Base-by-base conservation (phyloP, 2,329 filamentous ascomycete genomes). In the Emergomyces africanus region DNA sequence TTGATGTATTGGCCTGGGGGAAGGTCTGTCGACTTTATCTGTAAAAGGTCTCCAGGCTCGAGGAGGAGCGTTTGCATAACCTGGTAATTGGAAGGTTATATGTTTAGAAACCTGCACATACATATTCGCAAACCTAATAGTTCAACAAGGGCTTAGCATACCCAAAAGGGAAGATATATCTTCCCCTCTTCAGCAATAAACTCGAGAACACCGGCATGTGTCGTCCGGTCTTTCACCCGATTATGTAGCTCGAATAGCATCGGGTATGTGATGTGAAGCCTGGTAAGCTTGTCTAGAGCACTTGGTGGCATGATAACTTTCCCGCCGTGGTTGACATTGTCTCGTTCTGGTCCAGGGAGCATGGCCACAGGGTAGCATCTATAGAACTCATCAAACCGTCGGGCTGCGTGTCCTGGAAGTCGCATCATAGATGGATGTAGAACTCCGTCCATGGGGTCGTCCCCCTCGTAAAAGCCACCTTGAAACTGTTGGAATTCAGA, bases 231-330 rank as follows among this genome's bases (percentile, higher is more conserved):
- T 70, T 85, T 86, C 62, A 87, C 84, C 28, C 91, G 90, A 70
- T 97, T 99, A 67, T 89, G 88, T 65, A 99, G 81, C 81, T 99
- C 92, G 78, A 99, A 95, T 65, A 97, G 83, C 79, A 99, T 89
- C 8, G 94, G 94, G 78, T 96, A 99, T 71, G 95, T 91, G 63
- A 99, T 95, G 74, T 97, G 92, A 18, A 99, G 79, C 69, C 91
- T 84, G 18, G 94, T 96, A 66, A 99, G 88, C 75, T 96, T 99
- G 78, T 99, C 92, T 59, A 99, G 83, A 5, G 94, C 92, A 41
- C 90, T 96, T 0, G 94, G 88, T n/a, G 94, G 94, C 63, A 99
- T 85, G 71, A 99, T 89, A 67, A 99, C 92, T 79, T 99, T 99
- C 74, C 92, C 95, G 66, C 94, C 94, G 71, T 94, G 91, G 78